Evolutionary conservation across 345 rosid species (phyloP), one percentile per base, ranked within the genome.

Genomic region (Dipteronia dyeriana): DNA sequence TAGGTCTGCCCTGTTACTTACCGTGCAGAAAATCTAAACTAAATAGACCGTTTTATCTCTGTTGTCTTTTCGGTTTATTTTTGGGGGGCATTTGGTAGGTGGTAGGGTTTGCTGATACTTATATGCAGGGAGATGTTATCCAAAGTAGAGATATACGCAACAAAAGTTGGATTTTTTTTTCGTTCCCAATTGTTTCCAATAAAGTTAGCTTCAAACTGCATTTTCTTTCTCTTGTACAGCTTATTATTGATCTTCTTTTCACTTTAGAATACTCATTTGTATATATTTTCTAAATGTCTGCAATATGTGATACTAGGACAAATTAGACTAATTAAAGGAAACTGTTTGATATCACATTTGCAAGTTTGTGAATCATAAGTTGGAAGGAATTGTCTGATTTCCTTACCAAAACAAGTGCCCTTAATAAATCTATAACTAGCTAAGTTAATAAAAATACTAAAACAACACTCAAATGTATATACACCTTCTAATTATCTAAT

Each of bases 1-100:
- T 66, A 79, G 78, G 56, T 74, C 76, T 68, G 47, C 31, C 51
- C 29, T 68, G 13, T 72, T 66, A 45, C 56, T 23, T 14, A 5
- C 0, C 56, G 26, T 43, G 16, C 29, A 39, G 61, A 81, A 68
- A 54, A n/a, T 13, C 34, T 13, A 49, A 34, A 51, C 38, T 34
- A 34, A 34, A 34, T 41, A 29, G 31, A 72, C 2, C 1, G 63
- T 73, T 38, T 49, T 25, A 23, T 19, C 38, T 34, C 6, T 34
- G 38, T 34, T 34, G 38, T 4, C 38, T 34, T 34, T 34, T 34
- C 38, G 38, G 67, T 34, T 34, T 25, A 41, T 60, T 61, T 16
- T 45, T 45, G 4, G 14, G 14, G 67, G 68, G 41, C 9, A 47
- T 39, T 41, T 13, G 20, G n/a, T 19, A 41, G 11, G 45, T 41